These are phyloP conservation scores for Anastatica hierochuntica DNA, from an alignment of 345 rosid genomes.

Conservation along the genomic window DNA sequence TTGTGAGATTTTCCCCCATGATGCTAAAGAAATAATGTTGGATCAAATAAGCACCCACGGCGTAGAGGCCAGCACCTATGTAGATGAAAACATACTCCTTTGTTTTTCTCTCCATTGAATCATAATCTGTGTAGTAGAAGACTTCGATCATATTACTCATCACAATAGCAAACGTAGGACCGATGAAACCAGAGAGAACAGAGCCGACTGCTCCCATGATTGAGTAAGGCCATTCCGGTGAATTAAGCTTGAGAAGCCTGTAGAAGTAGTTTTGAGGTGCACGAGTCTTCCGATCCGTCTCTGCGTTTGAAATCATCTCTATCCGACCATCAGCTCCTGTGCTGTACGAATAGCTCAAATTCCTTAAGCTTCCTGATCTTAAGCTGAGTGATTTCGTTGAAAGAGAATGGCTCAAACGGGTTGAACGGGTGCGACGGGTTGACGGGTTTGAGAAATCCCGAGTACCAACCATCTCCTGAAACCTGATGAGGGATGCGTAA, in stretches of 20 bases:
- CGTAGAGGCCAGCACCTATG: slow-evolving; percentile 94
- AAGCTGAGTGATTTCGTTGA: slow-evolving; percentile 92
- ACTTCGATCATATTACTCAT: slow-evolving; percentile 99
- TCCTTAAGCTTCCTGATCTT: slow-evolving; percentile 91
- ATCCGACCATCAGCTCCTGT: slow-evolving; percentile 95
- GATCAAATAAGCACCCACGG: slow-evolving; percentile 88
- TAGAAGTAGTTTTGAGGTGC: slow-evolving; percentile 90
- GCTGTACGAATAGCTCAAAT: slow-evolving; percentile 93
- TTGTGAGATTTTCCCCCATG: slow-evolving; percentile 99
- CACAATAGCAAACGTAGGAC: slow-evolving; percentile 92
- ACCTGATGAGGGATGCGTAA: slow-evolving; percentile 82
- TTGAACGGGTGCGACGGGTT: slow-evolving; percentile 71
- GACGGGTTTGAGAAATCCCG: slow-evolving; percentile 86
- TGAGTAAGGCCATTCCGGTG: slow-evolving; percentile 99
- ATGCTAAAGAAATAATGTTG: slow-evolving; percentile 99
- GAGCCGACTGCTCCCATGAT: slow-evolving; percentile 97
- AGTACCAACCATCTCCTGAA: slow-evolving; percentile 91
- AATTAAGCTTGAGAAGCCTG: slow-evolving; percentile 81
- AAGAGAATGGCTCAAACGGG: slow-evolving; percentile 79
- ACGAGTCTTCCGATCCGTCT: slow-evolving; percentile 74
- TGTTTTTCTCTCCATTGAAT: slow-evolving; percentile 90
- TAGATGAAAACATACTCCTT: slow-evolving; percentile 96
- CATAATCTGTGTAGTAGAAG: slow-evolving; percentile 79
- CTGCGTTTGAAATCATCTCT: slow-evolving; percentile 98
- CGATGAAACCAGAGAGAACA: slow-evolving; percentile 82